These are phyloP conservation scores for Mediolabrus comicus DNA, from an alignment of 108 stramenopile species.

Conservation along the genomic window DNA sequence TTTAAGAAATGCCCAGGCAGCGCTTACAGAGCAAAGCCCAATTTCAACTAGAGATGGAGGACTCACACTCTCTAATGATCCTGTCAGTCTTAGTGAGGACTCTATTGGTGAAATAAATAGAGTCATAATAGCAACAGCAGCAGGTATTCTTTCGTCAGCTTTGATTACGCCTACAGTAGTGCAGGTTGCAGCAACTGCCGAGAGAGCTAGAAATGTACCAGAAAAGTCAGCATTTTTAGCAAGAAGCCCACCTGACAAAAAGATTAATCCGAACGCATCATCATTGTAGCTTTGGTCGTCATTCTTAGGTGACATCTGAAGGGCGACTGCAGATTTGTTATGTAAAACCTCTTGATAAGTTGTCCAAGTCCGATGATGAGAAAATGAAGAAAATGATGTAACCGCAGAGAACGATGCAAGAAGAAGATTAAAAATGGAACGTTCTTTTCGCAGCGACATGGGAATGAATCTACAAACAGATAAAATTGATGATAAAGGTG, in stretches of 20 bases:
- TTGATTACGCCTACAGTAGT: background rate
- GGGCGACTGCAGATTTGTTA: background rate
- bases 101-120: conserved; percentile 14
- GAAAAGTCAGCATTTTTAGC: conserved; percentile 44
- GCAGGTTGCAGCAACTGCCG: conserved; percentile 44
- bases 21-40: conserved; percentile 13
- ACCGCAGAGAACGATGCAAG: background rate
- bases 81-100: conserved; percentile 11
- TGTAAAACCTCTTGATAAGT: background rate
- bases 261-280: conserved; percentile 64
- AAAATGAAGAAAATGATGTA: background rate
- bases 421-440: too few relatives aligned
- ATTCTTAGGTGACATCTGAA: background rate
- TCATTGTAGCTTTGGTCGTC: conserved; percentile 48
- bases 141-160: conserved; percentile 17
- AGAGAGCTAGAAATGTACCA: conserved; percentile 39
- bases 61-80: conserved; percentile 4
- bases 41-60: conserved; percentile 14
- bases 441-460: too few relatives aligned
- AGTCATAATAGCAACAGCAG: conserved; percentile 11
- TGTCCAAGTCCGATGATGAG: background rate
- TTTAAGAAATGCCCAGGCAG: conserved; percentile 14
- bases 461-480: too few relatives aligned
- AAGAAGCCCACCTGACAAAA: conserved; percentile 38
- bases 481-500: too few relatives aligned